Evolutionary conservation across 2,329 filamentous ascomycete species (phyloP).

Genomic region (Diplodia scrobiculata): DNA sequence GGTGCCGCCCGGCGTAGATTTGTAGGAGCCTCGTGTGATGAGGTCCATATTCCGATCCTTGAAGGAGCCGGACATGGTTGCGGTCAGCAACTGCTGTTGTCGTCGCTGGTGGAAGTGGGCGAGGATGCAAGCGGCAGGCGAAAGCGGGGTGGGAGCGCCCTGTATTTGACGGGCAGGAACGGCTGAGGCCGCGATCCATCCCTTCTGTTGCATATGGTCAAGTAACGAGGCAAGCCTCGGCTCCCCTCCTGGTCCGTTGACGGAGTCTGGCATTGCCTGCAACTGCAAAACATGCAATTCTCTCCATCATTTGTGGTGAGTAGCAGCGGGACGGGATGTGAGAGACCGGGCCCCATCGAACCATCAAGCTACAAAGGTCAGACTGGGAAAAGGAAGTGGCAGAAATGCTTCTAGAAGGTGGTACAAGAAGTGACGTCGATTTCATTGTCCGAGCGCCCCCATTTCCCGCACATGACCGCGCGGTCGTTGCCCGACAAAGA

Average conservation of each 20-base stretch:
- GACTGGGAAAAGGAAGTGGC: background rate
- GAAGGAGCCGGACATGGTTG: conserved; percentile 14
- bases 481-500: background rate
- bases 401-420: background rate
- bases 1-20: conserved; percentile 45
- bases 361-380: background rate
- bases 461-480: conserved; percentile 12
- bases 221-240: too few species aligned
- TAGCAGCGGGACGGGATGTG: too few species aligned
- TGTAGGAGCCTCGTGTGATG: conserved; percentile 48
- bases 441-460: background rate
- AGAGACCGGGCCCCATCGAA: background rate
- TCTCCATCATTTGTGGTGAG: too few species aligned
- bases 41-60: conserved; percentile 36
- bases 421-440: background rate
- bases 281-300: too few species aligned
- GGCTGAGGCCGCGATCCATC: background rate
- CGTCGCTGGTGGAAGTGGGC: background rate
- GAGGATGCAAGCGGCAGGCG: background rate
- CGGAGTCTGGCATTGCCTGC: too few species aligned
- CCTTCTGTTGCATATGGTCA: background rate
- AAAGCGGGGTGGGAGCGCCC: background rate
- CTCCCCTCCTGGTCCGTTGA: too few species aligned
- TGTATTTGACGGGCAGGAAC: background rate
- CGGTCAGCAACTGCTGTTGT: background rate